These are phyloP conservation scores for Solioccasus polychromus DNA, from an alignment of 768 basidiomycete genomes.

Conservation along the genomic window DNA sequence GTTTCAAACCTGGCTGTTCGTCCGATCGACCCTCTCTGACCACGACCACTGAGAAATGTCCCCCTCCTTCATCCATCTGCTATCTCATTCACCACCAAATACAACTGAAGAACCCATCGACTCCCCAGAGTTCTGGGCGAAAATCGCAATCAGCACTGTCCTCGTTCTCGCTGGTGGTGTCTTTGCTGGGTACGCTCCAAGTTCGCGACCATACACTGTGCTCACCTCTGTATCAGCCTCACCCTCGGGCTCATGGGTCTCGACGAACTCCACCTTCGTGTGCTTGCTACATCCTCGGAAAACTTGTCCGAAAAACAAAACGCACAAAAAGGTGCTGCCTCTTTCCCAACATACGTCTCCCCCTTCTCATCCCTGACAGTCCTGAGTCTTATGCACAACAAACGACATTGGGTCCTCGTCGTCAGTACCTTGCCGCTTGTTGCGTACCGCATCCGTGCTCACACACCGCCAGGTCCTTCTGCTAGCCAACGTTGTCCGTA, in stretches of 20 bases:
- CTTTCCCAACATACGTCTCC: neutral
- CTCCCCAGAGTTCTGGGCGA: conserved; percentile 71
- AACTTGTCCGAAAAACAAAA: conserved; percentile 63
- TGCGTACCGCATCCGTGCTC: neutral
- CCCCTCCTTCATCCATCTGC: conserved; percentile 2
- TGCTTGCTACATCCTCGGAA: conserved; percentile 80
- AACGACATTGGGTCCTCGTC: conserved; percentile 93
- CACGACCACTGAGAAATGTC: conserved; percentile 13
- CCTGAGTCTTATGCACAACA: conserved; percentile 52
- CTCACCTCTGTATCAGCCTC: conserved; percentile 45
- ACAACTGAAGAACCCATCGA: conserved; percentile 34
- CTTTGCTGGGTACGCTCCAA: conserved; percentile 71
- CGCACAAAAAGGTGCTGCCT: conserved; percentile 69
- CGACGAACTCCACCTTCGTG: conserved; percentile 87
- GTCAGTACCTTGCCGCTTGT: conserved; percentile 37
- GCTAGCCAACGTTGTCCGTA: conserved; percentile 79
- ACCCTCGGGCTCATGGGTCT: conserved; percentile 94
- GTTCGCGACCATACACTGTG: fast-evolving
- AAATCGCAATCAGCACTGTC: conserved; percentile 59
- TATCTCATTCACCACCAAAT: neutral
- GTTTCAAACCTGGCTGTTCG: neutral
- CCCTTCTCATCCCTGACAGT: conserved; percentile 34
- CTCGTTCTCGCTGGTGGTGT: conserved; percentile 87
- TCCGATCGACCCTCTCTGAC: neutral
- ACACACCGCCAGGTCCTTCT: conserved; percentile 61